Base-by-base conservation (phyloP, 495 filamentous ascomycete species). In the Parathielavia appendiculata region DNA sequence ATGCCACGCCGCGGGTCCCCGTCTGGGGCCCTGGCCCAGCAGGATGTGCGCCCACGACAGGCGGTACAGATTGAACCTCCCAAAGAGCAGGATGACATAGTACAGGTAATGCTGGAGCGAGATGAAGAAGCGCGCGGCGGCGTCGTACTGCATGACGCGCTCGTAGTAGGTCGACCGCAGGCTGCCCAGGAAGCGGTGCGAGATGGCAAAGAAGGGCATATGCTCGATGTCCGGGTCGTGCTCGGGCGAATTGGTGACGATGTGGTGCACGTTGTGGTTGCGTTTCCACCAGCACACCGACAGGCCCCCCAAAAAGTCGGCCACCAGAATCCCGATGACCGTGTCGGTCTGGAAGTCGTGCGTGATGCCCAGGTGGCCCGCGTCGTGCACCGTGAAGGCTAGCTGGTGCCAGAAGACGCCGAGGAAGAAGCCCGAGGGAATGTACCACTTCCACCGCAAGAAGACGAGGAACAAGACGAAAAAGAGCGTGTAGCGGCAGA, bases 151-250 rank as follows among this genome's bases (percentile, higher is more conserved):
- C 90, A 98, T 91, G 63, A 92, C 67, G 32, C 83, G 84, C 41
- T 95, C 86, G 71, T 98, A 95, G 73, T 92, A 98, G 7, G 89
- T 91, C 53, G 91, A 96, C 52, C 81, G 81, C 23, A 98, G 76
- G 55, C 74, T 85, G 23, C 73, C 76, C 56, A 97, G 81, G 63
- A 97, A 90, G 47, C 90, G 83, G 67, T 95, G 93, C 9, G 87
- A 92, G 55, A 97, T 79, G 61, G 93, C 93, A 69, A 98, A 89
- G 75, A 97, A 92, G 1, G 93, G 93, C 76, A 98, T 86, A 63
- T 96, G 91, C 71, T 98, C 85, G 60, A 97, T 98, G 71, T 98
- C 93, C 1, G 93, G 93, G 68, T 98, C 93, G 70, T 98, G 93
- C 69, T 97, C 93, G 23, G 93, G 90, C 48, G 86, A 87, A 72